phyloP scores from a whole-genome alignment of 345 rosid species.

The Populus pruinosa region DNA sequence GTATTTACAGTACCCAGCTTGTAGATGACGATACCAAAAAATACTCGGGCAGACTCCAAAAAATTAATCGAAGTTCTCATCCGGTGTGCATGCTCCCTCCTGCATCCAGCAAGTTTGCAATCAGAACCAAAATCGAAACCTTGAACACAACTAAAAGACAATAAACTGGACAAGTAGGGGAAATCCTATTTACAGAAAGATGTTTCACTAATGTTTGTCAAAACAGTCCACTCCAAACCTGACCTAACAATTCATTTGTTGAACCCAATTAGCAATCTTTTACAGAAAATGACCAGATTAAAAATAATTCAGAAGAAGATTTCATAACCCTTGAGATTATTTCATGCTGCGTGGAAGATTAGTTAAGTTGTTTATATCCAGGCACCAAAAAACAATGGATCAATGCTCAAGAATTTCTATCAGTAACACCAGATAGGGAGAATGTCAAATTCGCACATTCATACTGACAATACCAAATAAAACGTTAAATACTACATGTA shows the following conservation, averaged over 20 bases:
- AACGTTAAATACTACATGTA: not conserved
- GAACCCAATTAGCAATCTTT: not conserved
- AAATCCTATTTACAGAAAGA: not conserved
- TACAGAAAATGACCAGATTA: not conserved
- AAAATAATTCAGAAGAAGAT: not conserved
- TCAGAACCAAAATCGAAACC: not conserved
- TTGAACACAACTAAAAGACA: not conserved
- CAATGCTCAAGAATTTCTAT: not conserved
- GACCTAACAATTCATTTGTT: not conserved
- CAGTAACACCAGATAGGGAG: not conserved
- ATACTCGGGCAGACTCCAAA: not conserved
- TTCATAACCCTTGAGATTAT: not conserved
- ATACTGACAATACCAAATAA: not conserved
- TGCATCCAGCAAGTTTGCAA: constrained; percentile 23
- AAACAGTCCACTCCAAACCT: not conserved
- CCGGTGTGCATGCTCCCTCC: constrained; percentile 28
- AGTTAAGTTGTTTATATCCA: not conserved
- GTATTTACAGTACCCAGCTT: constrained; percentile 33
- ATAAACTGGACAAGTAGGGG: not conserved
- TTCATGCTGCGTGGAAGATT: not conserved
- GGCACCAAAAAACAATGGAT: not conserved
- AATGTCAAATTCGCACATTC: not conserved
- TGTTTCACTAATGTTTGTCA: not conserved
- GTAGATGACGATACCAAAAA: constrained; percentile 4
- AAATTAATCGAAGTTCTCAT: constrained; percentile 1